Evolutionary conservation across 192 early-diverging fungal genomes (phyloP), one percentile per base, ranked within the genome.

Genomic region (Rhizophagus clarus): DNA sequence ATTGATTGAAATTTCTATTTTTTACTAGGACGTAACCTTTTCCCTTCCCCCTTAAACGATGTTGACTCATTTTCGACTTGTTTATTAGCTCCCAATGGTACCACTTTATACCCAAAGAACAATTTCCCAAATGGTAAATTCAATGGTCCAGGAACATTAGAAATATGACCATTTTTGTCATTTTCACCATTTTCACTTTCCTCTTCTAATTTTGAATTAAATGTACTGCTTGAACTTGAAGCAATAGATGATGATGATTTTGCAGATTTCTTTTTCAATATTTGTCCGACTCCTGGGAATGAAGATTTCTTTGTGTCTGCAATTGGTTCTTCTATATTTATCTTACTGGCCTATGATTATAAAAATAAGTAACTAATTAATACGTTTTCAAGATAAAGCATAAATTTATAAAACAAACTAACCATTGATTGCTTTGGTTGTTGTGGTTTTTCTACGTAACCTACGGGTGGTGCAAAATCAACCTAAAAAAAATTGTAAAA

Each of bases 391-490:
- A 42, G 6, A 2, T 11, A 9, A 15, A 40, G 6, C 1, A 42
- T 17, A 31, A 17, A 9, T 74, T n/a, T 28, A 10, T 61, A 22
- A 47, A 22, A 3, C 1, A 37, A 79, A 61, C 31, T 37, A n/a
- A 40, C 85, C 81, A 86, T 80, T 51, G 84, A 37, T 49, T 49
- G 61, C 22, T 83, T 75, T 45, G 83, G 85, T 12, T 72, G 74
- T 12, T 72, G 74, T 12, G 85, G 83, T 42, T 83, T 82, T 83
- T 99, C 98, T 22, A 93, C 91, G 83, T 99, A 99, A 4, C 98
- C 98, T 3, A 98, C 84, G 9, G 98, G 98, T 17, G 98, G 89
- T 0, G 95, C 98, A 88, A 99, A 99, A 76, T 99, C 98, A 1
- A 97, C 89, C 89, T 90, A 63, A 14, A n/a, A 40, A 42, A 11